Conservation (phyloP, 169 alveolate genomes). For the Plasmodium knowlesi region DNA sequence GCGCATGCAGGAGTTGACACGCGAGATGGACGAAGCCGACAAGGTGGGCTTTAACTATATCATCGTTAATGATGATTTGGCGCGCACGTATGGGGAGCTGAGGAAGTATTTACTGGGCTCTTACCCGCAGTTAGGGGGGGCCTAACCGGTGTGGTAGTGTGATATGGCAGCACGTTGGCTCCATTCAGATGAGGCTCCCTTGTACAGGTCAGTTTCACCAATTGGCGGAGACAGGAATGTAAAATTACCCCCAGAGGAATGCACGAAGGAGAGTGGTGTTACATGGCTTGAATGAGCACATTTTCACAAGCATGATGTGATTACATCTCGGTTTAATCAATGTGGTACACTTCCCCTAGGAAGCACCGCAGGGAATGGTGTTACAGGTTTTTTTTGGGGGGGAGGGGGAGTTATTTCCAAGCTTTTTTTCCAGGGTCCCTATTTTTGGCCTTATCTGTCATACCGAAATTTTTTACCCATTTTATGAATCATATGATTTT, state of each 20-base stretch:
- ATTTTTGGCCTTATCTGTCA: neutral
- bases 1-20: slow-evolving; percentile 86
- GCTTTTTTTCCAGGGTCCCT: neutral
- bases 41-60: slow-evolving; percentile 42
- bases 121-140: neutral
- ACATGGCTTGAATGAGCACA: neutral
- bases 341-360: neutral
- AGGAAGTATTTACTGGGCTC: slow-evolving; percentile 3
- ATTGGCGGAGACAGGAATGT: neutral
- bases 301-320: neutral
- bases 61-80: slow-evolving; percentile 74
- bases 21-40: slow-evolving; percentile 85
- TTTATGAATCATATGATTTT: neutral
- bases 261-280: neutral
- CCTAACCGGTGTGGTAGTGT: neutral
- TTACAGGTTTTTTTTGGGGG: neutral
- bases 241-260: neutral
- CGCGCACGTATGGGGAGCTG: slow-evolving; percentile 34
- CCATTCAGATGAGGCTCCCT: neutral
- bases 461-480: neutral
- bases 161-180: neutral
- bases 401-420: neutral
- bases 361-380: neutral
- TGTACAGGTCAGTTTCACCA: neutral
- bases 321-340: neutral